A percentile compares a stretch with the other conserved stretches of the same genome.
Evolutionary conservation across 1,284 basidiomycete genomes (phyloP).

Genomic region (Trametes sp.): DNA sequence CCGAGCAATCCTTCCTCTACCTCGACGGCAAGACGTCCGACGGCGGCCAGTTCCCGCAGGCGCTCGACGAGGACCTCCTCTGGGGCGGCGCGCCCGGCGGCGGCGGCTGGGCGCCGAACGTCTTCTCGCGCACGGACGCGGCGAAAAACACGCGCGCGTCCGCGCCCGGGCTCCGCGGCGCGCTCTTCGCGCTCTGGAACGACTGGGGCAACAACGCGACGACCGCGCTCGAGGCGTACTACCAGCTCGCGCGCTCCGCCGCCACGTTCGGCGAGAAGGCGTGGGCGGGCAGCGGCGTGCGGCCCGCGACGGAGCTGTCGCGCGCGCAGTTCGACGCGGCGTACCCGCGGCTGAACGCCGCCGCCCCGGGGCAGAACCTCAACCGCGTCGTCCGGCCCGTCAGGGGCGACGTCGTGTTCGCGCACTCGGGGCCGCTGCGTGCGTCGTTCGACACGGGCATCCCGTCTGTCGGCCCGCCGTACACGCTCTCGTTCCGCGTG

Average conservation of each 20-base stretch:
- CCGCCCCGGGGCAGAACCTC: constrained; percentile 42
- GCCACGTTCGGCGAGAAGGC: constrained; percentile 39
- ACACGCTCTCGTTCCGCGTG: constrained; percentile 50
- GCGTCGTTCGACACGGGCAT: constrained; percentile 40
- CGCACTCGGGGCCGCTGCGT: constrained; percentile 22
- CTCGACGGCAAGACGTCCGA: constrained; percentile 45
- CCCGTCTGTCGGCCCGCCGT: constrained; percentile 53
- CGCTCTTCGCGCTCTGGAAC: constrained; percentile 42
- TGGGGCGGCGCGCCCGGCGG: constrained; percentile 40
- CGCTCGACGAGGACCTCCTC: constrained; percentile 39
- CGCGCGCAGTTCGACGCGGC: constrained; percentile 36
- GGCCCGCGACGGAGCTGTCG: constrained; percentile 34
- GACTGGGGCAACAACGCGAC: constrained; percentile 44
- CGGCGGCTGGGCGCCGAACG: constrained; percentile 42
- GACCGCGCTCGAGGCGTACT: constrained; percentile 42
- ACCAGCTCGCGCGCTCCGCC: constrained; percentile 40
- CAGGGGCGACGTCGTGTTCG: constrained; percentile 33
- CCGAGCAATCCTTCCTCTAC: constrained; percentile 44
- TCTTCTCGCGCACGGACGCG: constrained; percentile 38
- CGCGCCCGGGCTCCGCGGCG: constrained; percentile 36
- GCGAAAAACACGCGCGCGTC: constrained; percentile 40
- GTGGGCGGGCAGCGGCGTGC: constrained; percentile 39
- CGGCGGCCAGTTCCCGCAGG: constrained; percentile 37
- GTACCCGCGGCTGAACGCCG: constrained; percentile 38
- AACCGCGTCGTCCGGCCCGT: constrained; percentile 36